phyloP scores from a whole-genome alignment of 768 basidiomycete genomes.

The Leucocoprinus sp. region DNA sequence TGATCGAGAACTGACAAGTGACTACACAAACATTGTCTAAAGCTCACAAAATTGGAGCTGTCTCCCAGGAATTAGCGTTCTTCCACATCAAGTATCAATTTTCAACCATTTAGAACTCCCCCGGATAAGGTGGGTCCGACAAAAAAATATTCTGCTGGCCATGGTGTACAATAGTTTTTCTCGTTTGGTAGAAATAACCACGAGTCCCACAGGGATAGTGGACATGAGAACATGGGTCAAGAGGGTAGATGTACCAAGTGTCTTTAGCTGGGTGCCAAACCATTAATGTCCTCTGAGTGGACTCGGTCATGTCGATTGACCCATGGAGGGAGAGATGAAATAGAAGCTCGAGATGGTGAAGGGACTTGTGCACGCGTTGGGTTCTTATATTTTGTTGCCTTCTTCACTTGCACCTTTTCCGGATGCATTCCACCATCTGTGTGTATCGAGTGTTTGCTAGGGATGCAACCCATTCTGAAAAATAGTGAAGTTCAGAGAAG shows the following conservation, averaged over 20 bases:
- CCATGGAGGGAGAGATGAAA: conserved; percentile 7
- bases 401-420: neutral
- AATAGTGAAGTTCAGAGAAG: neutral
- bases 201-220: too few relatives aligned
- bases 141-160: too few relatives aligned
- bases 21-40: neutral
- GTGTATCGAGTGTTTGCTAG: conserved; percentile 27
- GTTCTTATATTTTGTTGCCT: conserved; percentile 5
- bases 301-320: neutral
- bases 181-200: too few relatives aligned
- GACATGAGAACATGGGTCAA: neutral
- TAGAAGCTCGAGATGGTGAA: conserved; percentile 3
- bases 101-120: neutral
- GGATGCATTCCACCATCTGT: neutral
- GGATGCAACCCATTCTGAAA: conserved; percentile 32
- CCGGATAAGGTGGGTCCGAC: neutral
- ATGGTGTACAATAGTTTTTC: too few relatives aligned
- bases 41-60: conserved; percentile 1
- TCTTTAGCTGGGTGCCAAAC: neutral
- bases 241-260: conserved; percentile 1
- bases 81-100: neutral
- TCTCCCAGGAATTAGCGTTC: conserved; percentile 15
- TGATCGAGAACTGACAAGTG: neutral
- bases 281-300: neutral
- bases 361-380: conserved; percentile 6